Base-by-base conservation (phyloP, 495 filamentous ascomycete species). In the Glutinoglossum americanum region DNA sequence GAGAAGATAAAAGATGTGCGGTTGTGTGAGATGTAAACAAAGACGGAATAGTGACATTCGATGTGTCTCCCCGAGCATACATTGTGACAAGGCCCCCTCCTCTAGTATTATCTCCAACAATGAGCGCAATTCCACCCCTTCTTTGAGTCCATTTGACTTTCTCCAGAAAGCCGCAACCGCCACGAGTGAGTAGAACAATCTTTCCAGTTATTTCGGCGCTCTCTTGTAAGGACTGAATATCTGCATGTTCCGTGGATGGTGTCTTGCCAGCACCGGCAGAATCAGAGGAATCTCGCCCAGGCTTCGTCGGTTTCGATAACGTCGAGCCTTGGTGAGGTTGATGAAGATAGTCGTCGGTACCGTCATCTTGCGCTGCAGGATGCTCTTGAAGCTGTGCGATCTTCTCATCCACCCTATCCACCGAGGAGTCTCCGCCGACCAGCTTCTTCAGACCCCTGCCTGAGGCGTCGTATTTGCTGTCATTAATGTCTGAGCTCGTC, bases 101-200 rank as follows among this genome's bases (percentile, higher is more conserved):
- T 57, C 83, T 80, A 51, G 84, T 83, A 68, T 96, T 83, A 66
- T 99, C 92, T 21, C 92, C 92, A 7, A 99, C 89, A 64, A 99
- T 92, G 59, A 99, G 69, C 25, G 87, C 90, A 54, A 86, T 74
- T 10, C 82, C 92, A 9, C 92, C 92, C 61, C 92, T 78, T 49
- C 89, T 76, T 68, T 99, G 92, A 4, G 83, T 85, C 92, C 92
- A 99, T 66, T 89, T 89, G 57, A 89, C 87, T 68, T 99, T 99
- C 63, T 97, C 90, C 41, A 96, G 70, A 67, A 98, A 98, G 15
- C 92, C 93, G 69, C 92, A 98, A 17, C 92, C 92, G 30, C 92
- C 92, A 39, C 92, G 80, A 63, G 85, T 90, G 54, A 98, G 72
- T 28, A 98, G 68, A 4, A 92, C 90, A 53, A 97, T 78, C 63